phyloP scores from a whole-genome alignment of 495 filamentous ascomycete genomes.

The Lineolata rhizophorae region DNA sequence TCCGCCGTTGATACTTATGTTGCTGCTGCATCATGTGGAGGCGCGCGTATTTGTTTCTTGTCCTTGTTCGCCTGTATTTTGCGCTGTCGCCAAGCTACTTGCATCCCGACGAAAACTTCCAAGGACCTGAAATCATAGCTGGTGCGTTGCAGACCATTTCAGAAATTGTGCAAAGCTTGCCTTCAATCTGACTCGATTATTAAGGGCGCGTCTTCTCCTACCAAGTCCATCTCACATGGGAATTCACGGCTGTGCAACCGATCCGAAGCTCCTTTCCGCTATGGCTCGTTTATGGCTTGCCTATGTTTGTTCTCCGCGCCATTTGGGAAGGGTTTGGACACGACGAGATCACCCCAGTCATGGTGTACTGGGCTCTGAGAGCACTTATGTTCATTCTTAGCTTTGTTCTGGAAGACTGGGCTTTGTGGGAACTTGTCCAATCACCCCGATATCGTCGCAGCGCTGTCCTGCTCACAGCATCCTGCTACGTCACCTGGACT shows the following conservation, averaged over 20 bases:
- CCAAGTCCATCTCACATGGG: conserved; percentile 73
- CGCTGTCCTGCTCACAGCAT: conserved; percentile 64
- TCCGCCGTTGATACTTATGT: background rate
- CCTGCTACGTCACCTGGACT: conserved; percentile 96
- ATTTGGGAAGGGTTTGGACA: conserved; percentile 44
- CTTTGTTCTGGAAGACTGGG: conserved; percentile 96
- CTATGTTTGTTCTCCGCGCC: conserved; percentile 79
- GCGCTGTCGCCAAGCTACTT: conserved; percentile 88
- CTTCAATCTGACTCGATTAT: too few species aligned
- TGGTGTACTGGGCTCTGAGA: conserved; percentile 74
- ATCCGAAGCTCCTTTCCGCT: conserved; percentile 90
- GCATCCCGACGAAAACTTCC: conserved; percentile 96
- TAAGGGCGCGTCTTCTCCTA: conserved; percentile 85
- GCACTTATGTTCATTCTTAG: conserved; percentile 78
- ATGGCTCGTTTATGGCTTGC: conserved; percentile 82
- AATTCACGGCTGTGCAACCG: conserved; percentile 67
- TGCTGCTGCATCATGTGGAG: conserved; percentile 52
- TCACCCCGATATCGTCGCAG: conserved; percentile 46
- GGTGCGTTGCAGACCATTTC: conserved; percentile 42
- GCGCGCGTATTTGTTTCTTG: conserved; percentile 63
- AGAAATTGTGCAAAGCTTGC: background rate
- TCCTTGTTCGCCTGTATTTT: conserved; percentile 80
- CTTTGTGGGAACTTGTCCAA: conserved; percentile 70
- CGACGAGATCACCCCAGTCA: conserved; percentile 32
- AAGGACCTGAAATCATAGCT: conserved; percentile 90